Evolutionary conservation across 1,284 basidiomycete species (phyloP).

Genomic region (Amylostereum chailletii): DNA sequence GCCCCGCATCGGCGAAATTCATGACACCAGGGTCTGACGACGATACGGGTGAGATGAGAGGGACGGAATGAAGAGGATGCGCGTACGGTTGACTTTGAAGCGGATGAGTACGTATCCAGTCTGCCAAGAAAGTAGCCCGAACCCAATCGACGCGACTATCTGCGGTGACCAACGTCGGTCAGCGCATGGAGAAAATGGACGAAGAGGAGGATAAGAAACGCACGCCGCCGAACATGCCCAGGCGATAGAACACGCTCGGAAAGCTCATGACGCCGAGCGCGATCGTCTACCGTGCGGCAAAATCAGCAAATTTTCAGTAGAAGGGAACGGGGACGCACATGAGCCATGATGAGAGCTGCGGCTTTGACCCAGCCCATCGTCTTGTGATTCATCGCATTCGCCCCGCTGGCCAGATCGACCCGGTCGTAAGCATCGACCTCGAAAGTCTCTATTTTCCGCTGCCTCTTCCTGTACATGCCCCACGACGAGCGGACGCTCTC

Average conservation of each 20-base stretch:
- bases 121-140: constrained; percentile 3
- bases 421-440: too few relatives aligned
- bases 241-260: constrained; percentile 1
- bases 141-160: constrained; percentile 1
- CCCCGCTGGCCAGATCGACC: too few relatives aligned
- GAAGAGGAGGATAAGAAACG: background rate
- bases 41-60: background rate
- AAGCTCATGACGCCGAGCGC: constrained; percentile 4
- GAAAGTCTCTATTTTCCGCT: too few relatives aligned
- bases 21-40: constrained; percentile 3
- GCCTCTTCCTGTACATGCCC: too few relatives aligned
- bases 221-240: constrained; percentile 5
- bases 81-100: constrained; percentile 3
- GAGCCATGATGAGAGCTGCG: constrained; percentile 4
- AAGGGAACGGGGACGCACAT: background rate
- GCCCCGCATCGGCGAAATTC: constrained; percentile 5
- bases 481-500: too few relatives aligned
- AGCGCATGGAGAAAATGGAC: background rate
- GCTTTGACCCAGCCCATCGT: constrained; percentile 6
- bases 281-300: background rate
- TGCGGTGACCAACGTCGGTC: background rate
- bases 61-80: background rate
- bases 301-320: too few relatives aligned
- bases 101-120: constrained; percentile 4
- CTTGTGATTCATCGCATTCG: background rate